Conservation (phyloP, 768 basidiomycete genomes). For the Tricholoma hemisulphureum region DNA sequence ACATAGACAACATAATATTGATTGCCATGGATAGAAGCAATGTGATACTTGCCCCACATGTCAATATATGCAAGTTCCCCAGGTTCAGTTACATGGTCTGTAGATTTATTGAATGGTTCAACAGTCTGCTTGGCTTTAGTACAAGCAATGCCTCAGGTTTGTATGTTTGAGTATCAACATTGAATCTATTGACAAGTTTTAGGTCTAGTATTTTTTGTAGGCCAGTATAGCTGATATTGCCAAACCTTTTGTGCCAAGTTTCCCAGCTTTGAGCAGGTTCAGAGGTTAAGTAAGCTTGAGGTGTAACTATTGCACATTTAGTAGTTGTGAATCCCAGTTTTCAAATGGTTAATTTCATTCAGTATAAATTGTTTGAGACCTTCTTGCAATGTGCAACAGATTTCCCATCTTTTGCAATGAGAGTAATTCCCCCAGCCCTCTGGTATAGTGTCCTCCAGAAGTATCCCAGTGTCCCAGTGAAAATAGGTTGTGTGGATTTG, state of each 20-base stretch:
- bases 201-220: neutral
- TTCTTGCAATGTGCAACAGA: no score
- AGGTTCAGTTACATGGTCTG: neutral
- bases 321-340: neutral
- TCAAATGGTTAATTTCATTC: no score
- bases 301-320: neutral
- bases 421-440: no score
- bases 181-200: neutral
- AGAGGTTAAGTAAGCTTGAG: neutral
- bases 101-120: neutral
- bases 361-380: no score
- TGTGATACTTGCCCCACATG: constrained; percentile 6
- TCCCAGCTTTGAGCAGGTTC: neutral
- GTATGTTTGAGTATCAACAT: neutral
- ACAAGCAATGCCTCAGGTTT: constrained; percentile 1
- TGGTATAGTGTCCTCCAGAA: no score
- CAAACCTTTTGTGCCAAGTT: neutral
- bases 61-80: constrained; percentile 12
- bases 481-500: no score
- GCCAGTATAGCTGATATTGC: neutral
- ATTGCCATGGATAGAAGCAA: constrained; percentile 7
- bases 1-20: constrained; percentile 5
- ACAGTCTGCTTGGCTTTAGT: neutral
- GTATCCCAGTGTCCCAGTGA: no score
- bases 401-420: no score